These are phyloP conservation scores for Aspergillus sp. DNA, from an alignment of 2,329 filamentous ascomycete genomes.

Conservation along the genomic window DNA sequence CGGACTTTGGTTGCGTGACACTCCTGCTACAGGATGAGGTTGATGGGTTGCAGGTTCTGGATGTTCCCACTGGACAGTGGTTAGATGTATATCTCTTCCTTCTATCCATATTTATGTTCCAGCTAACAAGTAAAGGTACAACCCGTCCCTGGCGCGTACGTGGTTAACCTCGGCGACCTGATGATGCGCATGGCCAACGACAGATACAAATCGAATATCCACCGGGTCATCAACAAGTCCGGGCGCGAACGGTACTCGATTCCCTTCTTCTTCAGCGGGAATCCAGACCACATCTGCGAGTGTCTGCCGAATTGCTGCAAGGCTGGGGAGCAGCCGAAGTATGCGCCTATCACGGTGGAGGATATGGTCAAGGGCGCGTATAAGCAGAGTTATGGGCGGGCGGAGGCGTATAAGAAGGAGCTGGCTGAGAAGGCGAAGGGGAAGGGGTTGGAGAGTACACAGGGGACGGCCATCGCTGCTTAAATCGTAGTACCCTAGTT, in stretches of 20 bases:
- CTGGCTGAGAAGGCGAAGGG: conserved; percentile 16
- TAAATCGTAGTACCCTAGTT: neutral
- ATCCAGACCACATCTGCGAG: conserved; percentile 45
- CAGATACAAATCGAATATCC: conserved; percentile 42
- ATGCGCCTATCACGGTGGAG: conserved; percentile 44
- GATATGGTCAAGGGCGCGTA: conserved; percentile 44
- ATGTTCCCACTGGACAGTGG: conserved; percentile 31
- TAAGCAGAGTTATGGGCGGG: conserved; percentile 45
- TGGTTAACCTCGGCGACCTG: conserved; percentile 38
- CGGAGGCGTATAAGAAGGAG: conserved; percentile 43
- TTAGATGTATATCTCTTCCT: conserved; percentile 25
- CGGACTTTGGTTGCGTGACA: conserved; percentile 45
- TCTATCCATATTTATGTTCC: too few species aligned
- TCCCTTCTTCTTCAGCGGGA: conserved; percentile 46
- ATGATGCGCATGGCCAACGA: conserved; percentile 47
- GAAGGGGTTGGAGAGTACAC: conserved; percentile 5
- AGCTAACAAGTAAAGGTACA: conserved; percentile 16
- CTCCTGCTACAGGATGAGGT: conserved; percentile 45
- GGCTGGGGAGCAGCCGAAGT: conserved; percentile 39
- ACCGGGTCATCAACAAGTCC: conserved; percentile 45
- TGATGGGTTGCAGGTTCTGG: conserved; percentile 37
- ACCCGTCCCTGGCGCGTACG: conserved; percentile 29
- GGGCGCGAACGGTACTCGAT: conserved; percentile 42
- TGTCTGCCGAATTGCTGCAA: conserved; percentile 45
- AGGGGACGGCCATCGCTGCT: conserved; percentile 9